Conservation (phyloP, 2,329 filamentous ascomycete genomes). For the Rutstroemia sp. region DNA sequence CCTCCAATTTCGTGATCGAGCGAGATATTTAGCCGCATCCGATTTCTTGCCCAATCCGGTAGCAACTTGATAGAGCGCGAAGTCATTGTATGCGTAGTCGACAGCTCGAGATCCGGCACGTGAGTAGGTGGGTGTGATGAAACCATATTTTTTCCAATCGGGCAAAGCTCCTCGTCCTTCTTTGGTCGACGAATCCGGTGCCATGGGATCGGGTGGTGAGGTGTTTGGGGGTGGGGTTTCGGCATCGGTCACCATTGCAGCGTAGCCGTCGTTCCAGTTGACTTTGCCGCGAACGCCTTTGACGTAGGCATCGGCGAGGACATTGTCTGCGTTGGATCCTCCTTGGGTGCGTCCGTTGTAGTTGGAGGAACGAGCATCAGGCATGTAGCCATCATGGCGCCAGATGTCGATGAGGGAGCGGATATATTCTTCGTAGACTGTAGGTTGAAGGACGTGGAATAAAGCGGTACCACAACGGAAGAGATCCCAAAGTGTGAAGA, state of each 20-base stretch:
- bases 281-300: constrained; percentile 55
- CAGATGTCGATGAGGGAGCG: constrained; percentile 63
- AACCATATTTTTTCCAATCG: constrained; percentile 59
- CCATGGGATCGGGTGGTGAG: constrained; percentile 44
- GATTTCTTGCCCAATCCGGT: constrained; percentile 30
- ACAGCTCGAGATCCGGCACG: constrained; percentile 58
- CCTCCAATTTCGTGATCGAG: constrained; percentile 53
- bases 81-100: constrained; percentile 64
- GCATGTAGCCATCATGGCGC: constrained; percentile 55
- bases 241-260: constrained; percentile 60
- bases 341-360: constrained; percentile 64
- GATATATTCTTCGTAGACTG: constrained; percentile 56
- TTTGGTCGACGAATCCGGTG: constrained; percentile 52
- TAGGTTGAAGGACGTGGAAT: constrained; percentile 57
- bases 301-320: constrained; percentile 64
- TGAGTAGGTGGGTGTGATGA: constrained; percentile 54
- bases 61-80: constrained; percentile 57
- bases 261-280: constrained; percentile 56
- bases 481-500: constrained; percentile 61
- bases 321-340: constrained; percentile 63
- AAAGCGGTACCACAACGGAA: constrained; percentile 58
- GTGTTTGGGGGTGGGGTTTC: constrained; percentile 55
- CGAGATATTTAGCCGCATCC: constrained; percentile 6
- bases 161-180: constrained; percentile 62
- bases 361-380: constrained; percentile 59